These are phyloP conservation scores for Boletus rubropictus DNA, from an alignment of 768 basidiomycete species.

Conservation along the genomic window DNA sequence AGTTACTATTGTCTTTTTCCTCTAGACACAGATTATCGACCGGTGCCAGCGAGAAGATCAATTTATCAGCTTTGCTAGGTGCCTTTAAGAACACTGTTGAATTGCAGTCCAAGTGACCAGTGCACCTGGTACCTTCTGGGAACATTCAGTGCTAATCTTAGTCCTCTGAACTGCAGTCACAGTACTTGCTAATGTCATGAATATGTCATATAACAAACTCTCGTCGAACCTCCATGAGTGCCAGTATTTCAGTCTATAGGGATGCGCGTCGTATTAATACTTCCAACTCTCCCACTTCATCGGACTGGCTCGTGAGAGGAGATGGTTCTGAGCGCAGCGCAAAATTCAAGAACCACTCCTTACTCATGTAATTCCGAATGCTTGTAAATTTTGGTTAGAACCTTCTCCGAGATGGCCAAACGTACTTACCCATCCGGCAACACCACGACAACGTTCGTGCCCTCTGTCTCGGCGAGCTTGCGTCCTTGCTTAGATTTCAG, in stretches of 20 bases:
- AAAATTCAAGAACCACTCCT: constrained; percentile 82
- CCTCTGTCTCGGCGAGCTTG: constrained; percentile 56
- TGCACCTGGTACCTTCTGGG: too few species aligned
- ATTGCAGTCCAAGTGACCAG: constrained; percentile 44
- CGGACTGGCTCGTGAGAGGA: constrained; percentile 27
- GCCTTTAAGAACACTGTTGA: constrained; percentile 93
- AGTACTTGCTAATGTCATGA: background rate
- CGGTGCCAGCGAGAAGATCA: constrained; percentile 91
- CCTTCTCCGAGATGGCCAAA: background rate
- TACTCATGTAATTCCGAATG: constrained; percentile 92
- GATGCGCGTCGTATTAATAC: constrained; percentile 2
- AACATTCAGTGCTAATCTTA: background rate
- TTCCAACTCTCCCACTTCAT: background rate
- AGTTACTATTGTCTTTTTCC: background rate
- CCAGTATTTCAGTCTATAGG: background rate
- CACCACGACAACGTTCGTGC: constrained; percentile 83
- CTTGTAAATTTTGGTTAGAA: constrained; percentile 33
- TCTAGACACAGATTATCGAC: constrained; percentile 83
- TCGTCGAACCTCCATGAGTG: background rate
- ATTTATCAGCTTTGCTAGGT: constrained; percentile 84
- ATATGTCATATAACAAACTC: background rate
- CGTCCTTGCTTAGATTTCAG: constrained; percentile 65
- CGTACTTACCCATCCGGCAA: constrained; percentile 79
- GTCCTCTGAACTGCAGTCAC: background rate
- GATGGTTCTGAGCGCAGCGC: constrained; percentile 52